These are phyloP conservation scores for Yamadazyma mexicana DNA, from an alignment of 1,139 yeast genomes.

Conservation along the genomic window DNA sequence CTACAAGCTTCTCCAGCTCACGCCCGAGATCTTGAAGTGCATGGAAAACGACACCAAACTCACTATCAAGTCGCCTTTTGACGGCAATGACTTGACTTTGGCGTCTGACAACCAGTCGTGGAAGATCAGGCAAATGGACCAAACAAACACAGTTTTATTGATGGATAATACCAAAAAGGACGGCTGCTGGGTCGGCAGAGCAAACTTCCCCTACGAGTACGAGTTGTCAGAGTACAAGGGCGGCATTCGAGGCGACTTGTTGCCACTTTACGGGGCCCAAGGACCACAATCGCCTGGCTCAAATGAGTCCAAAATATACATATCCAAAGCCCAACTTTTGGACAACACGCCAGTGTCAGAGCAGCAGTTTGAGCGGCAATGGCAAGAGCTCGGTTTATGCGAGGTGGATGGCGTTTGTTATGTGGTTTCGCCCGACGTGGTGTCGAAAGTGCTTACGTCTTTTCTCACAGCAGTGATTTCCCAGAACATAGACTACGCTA, in stretches of 20 bases:
- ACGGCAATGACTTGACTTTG: constrained; percentile 52
- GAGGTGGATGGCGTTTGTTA: constrained; percentile 39
- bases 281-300: not conserved
- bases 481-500: constrained; percentile 30
- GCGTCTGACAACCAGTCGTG: constrained; percentile 63
- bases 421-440: constrained; percentile 22
- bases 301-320: not conserved
- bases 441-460: constrained; percentile 37
- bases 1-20: constrained; percentile 60
- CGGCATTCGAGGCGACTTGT: constrained; percentile 2
- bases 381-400: constrained; percentile 62
- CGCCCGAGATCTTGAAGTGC: constrained; percentile 51
- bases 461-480: constrained; percentile 54
- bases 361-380: constrained; percentile 49
- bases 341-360: constrained; percentile 56
- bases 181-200: constrained; percentile 36
- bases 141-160: constrained; percentile 76
- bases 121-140: constrained; percentile 75
- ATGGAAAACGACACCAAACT: constrained; percentile 36
- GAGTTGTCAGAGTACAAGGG: constrained; percentile 48
- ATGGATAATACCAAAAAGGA: constrained; percentile 31
- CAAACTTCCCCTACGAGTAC: constrained; percentile 48
- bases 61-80: constrained; percentile 47
- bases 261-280: constrained; percentile 18
- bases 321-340: constrained; percentile 35